phyloP scores from a whole-genome alignment of 306 rosid species.

The Glycyrrhiza uralensis region DNA sequence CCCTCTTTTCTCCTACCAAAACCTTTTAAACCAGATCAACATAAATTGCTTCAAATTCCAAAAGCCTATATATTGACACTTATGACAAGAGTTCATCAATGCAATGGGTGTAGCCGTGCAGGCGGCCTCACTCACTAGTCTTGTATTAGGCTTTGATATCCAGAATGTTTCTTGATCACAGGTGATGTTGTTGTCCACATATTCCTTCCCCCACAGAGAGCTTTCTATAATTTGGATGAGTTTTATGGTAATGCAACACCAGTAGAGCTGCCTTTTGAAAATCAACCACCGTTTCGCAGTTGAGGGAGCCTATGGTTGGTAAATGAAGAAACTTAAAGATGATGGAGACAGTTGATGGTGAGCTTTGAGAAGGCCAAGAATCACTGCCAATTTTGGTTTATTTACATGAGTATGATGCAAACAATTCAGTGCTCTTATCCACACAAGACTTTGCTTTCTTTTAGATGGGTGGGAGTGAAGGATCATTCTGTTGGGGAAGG shows the following conservation, averaged over 20 bases:
- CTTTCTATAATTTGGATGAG: slow-evolving; percentile 92
- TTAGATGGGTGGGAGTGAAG: slow-evolving; percentile 16
- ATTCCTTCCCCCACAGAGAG: slow-evolving; percentile 87
- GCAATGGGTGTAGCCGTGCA: background rate
- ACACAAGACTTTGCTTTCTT: background rate
- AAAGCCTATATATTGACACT: background rate
- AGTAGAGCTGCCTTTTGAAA: slow-evolving; percentile 78
- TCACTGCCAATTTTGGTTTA: slow-evolving; percentile 18
- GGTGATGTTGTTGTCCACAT: slow-evolving; percentile 92
- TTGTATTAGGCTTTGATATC: background rate
- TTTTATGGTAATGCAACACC: slow-evolving; percentile 80
- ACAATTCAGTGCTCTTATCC: slow-evolving; percentile 12
- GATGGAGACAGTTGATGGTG: slow-evolving; percentile 19
- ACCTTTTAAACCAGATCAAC: background rate
- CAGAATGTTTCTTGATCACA: slow-evolving; percentile 34
- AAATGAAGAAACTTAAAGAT: background rate
- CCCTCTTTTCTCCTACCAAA: background rate
- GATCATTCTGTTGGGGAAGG: background rate
- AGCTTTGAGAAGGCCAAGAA: slow-evolving; percentile 5
- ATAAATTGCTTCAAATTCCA: background rate
- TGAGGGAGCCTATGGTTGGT: slow-evolving; percentile 24
- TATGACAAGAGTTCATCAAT: background rate
- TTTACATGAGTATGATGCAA: slow-evolving; percentile 2
- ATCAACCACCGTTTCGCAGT: slow-evolving; percentile 62
- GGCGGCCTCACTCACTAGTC: background rate